phyloP scores from a whole-genome alignment of 1,284 basidiomycete species.

The Trametes sp. region DNA sequence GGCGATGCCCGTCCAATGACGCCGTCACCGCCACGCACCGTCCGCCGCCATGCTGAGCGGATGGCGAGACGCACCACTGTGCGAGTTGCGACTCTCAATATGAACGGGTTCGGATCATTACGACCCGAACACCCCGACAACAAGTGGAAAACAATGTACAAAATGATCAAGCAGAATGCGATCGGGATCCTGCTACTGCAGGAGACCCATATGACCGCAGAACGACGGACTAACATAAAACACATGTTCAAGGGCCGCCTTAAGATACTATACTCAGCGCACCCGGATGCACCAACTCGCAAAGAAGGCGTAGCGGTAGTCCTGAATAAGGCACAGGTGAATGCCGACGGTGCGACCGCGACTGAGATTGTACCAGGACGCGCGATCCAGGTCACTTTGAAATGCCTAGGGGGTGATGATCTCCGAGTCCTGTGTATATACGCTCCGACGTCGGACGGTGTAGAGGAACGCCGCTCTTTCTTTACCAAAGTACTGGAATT shows the following conservation, averaged over 20 bases:
- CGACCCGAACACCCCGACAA: not conserved
- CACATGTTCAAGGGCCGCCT: not conserved
- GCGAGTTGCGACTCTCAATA: constrained; percentile 6
- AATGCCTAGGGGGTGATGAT: constrained; percentile 28
- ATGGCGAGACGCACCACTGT: constrained; percentile 2
- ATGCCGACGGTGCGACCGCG: not conserved
- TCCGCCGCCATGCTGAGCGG: too few species aligned
- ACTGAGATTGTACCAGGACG: constrained; percentile 1
- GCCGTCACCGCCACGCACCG: too few species aligned
- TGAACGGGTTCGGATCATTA: constrained; percentile 3
- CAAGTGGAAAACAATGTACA: constrained; percentile 11
- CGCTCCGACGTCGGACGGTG: constrained; percentile 41
- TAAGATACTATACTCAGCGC: constrained; percentile 1
- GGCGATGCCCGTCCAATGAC: too few species aligned
- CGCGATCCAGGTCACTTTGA: not conserved
- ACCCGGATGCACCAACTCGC: constrained; percentile 4
- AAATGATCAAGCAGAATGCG: not conserved
- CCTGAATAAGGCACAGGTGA: constrained; percentile 1
- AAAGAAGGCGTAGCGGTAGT: constrained; percentile 12
- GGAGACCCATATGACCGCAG: constrained; percentile 15
- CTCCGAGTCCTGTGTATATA: constrained; percentile 44
- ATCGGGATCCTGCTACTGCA: constrained; percentile 13
- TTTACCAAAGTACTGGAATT: constrained; percentile 36
- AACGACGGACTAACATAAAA: not conserved
- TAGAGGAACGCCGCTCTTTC: constrained; percentile 40